Evolutionary conservation across 345 rosid genomes (phyloP).

Genomic region (Eucalyptus erythrocorys): DNA sequence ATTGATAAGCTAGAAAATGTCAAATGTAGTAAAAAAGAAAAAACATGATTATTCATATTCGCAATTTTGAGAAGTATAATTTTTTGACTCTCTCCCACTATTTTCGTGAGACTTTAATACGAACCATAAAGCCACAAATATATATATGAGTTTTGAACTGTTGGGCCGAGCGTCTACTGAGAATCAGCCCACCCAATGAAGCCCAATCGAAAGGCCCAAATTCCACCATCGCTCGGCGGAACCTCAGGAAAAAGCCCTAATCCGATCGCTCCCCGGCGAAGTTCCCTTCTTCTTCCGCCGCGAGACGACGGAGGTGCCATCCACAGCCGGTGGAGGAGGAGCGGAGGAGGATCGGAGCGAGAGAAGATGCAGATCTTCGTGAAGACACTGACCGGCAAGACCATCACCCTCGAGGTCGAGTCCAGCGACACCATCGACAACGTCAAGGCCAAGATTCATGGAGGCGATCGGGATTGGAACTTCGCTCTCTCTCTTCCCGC

Average conservation of each 20-base stretch:
- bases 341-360: background rate
- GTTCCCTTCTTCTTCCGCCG: background rate
- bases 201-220: background rate
- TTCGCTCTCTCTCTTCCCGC: background rate
- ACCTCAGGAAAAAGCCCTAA: background rate
- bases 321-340: background rate
- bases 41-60: background rate
- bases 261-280: background rate
- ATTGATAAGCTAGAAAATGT: background rate
- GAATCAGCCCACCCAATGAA: background rate
- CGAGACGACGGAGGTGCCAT: background rate
- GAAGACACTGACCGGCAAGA: constrained; percentile 29
- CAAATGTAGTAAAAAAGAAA: background rate
- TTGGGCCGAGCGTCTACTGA: background rate
- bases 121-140: background rate
- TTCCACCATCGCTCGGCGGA: background rate
- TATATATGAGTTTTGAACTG: background rate
- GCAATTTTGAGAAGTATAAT: background rate
- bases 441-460: background rate
- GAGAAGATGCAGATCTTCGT: constrained; percentile 50
- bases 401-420: background rate
- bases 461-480: background rate
- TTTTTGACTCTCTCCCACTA: background rate
- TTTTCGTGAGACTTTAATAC: too few species aligned
- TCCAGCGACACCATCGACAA: background rate